Conservation (phyloP, 306 rosid species). For the Rosa rugosa region DNA sequence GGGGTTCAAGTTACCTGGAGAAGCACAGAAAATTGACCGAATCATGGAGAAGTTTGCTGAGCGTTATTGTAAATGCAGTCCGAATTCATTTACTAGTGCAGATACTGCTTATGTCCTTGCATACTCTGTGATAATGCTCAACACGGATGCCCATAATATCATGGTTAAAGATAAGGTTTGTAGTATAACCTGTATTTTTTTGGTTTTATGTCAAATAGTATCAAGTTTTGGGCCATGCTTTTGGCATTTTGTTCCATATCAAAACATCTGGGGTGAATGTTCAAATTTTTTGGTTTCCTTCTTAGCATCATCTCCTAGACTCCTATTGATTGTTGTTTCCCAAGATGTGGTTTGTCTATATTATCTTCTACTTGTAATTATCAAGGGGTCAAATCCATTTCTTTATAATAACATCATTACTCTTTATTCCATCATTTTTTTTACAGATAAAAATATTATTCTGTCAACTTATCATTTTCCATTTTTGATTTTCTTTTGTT, state of each 20-base stretch:
- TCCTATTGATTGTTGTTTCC: not conserved
- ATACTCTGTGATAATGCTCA: conserved; percentile 97
- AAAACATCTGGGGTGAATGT: not conserved
- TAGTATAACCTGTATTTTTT: conserved; percentile 28
- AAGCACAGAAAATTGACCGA: conserved; percentile 98
- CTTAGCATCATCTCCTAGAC: not conserved
- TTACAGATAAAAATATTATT: not conserved
- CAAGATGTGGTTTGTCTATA: conserved; percentile 1
- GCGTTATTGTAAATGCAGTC: conserved; percentile 96
- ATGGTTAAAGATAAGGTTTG: conserved; percentile 98
- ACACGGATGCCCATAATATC: conserved; percentile 95
- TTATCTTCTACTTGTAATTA: not conserved
- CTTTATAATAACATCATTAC: not conserved
- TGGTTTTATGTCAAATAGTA: conserved; percentile 1
- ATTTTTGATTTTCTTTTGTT: not conserved
- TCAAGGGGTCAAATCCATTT: not conserved
- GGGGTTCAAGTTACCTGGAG: conserved; percentile 98
- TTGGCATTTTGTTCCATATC: not conserved
- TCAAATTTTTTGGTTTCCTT: not conserved
- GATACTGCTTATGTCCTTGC: conserved; percentile 99
- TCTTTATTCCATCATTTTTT: not conserved
- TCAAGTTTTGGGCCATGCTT: not conserved
- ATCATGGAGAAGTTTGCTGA: conserved; percentile 99
- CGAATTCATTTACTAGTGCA: conserved; percentile 94
- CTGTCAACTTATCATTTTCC: not conserved